Base-by-base conservation (phyloP, 805 yeast species). In the Candida methanosorbosa region DNA sequence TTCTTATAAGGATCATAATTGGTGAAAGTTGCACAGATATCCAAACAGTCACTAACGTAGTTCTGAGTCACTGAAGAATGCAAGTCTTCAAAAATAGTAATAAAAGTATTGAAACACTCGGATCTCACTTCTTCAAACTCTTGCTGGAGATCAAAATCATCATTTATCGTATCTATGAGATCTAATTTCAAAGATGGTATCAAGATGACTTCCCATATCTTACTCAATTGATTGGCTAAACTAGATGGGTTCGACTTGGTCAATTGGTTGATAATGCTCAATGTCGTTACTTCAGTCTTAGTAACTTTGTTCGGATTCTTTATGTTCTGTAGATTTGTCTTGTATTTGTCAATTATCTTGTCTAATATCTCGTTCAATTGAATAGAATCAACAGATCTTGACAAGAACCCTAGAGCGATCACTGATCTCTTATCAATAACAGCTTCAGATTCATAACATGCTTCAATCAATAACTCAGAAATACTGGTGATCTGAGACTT, bases 1-100 rank as follows among this genome's bases (percentile, higher is more conserved):
- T 54, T 58, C 12, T 41, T 38, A 48, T 70, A 70, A 4, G 79
- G 78, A 40, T 72, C 71, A 44, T 68, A 74, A 17, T 43, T 40
- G 17, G 64, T 43, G 35, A 69, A 66, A 22, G 40, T 45, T 13
- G 52, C 35, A 6, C 56, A 44, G 4, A 60, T 44, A 1, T 43
- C 46, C 5, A 69, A 35, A 2, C 61, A 30, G 3, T 58, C 56
- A 11, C 36, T 41, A 13, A 53, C 39, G 29, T 50, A 52, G 11
- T 41, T 39, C 11, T 52, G 56, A 33, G 53, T 37, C 0, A 59
- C 41, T 8, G 57, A 52, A 12, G 60, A 55, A 16, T 65, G 63
- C 18, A 70, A 49, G 7, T 33, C 33, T n/a, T 68, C 60, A 21
- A 63, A 52, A 34, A 77, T 54, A 0, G 58, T 44, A 7, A 56